A percentile compares a stretch with the other conserved stretches of the same genome.
These are phyloP conservation scores for Terfezia boudieri DNA, from an alignment of 495 filamentous ascomycete species.

Conservation along the genomic window DNA sequence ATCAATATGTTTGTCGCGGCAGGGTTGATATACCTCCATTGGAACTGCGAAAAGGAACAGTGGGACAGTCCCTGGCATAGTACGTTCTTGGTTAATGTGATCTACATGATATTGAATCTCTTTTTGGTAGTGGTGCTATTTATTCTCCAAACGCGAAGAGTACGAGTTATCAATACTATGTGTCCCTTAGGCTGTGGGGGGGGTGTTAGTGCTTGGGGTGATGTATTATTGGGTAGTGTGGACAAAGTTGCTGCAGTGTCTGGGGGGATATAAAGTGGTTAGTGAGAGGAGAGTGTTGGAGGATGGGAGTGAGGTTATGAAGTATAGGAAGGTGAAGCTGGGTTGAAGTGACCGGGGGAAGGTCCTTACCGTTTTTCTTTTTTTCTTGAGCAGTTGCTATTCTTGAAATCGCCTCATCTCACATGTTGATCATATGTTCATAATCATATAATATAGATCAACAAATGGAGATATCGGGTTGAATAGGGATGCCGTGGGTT, in stretches of 20 bases:
- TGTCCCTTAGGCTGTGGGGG: conserved; percentile 24
- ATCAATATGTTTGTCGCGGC: conserved; percentile 29
- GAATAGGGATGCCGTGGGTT: too few relatives aligned
- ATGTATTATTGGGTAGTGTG: conserved; percentile 25
- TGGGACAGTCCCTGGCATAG: conserved; percentile 25
- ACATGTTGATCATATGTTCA: too few relatives aligned
- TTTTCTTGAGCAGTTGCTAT: too few relatives aligned
- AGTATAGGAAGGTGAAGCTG: conserved; percentile 20
- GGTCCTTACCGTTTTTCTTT: too few relatives aligned
- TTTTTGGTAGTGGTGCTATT: conserved; percentile 24
- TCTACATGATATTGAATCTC: conserved; percentile 23
- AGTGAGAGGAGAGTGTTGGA: conserved; percentile 21
- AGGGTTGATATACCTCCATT: conserved; percentile 29
- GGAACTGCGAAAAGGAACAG: conserved; percentile 20
- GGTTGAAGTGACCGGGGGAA: too few relatives aligned
- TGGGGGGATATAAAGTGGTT: conserved; percentile 26
- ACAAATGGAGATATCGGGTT: too few relatives aligned
- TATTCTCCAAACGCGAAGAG: conserved; percentile 20
- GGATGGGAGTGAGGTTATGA: conserved; percentile 24
- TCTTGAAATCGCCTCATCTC: too few relatives aligned
- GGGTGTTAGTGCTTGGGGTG: conserved; percentile 20
- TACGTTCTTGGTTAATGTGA: conserved; percentile 15
- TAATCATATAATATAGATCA: too few relatives aligned
- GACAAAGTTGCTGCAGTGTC: conserved; percentile 15
- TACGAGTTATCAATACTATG: conserved; percentile 22